Evolutionary conservation across 257 asterid species (phyloP), one percentile per base, ranked within the genome.

Genomic region (Echium plantagineum): DNA sequence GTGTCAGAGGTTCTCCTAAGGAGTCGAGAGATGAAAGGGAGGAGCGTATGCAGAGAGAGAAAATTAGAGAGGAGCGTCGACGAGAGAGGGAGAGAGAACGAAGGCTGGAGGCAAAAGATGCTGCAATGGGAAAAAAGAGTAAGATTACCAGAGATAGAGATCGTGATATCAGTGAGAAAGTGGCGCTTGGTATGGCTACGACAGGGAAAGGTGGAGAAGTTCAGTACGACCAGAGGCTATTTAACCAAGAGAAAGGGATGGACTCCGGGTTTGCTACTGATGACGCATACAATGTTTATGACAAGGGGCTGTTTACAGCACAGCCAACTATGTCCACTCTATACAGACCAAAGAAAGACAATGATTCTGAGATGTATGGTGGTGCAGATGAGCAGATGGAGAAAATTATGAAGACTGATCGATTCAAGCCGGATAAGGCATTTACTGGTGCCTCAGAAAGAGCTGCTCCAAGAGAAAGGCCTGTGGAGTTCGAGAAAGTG

Each of bases 231-330:
- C 87, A 83, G 68, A 87, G 95, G 74, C 59, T 90, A 74, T 87
- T 87, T 57, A 90, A 87, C 89, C 95, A 85, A 76, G 96, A 85
- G 83, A 90, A 83, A 58, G 95, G 95, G 46, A 87, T 85, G 96
- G 94, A 83, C 70, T 90, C 95, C 61, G 91, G 96, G 54, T 87
- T 90, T 68, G 91, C 85, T 47, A 77, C 75, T 9, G 97, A 87
- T 49, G 95, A 87, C 67, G 70, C 90, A 17, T 88, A 91, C 69
- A 84, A 82, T 67, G 66, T 91, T 21, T 91, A 87, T 19, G 95
- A 88, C 69, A 91, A 85, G 78, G 94, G 94, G 19, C 76, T 88
- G 21, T 85, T 84, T 54, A 81, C 82, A 18, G 72, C 90, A 30
- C 94, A 85, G 67, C 75, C 88, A 46, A 82, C 96, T 17, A 61